Base-by-base conservation (phyloP, 176 grass and related monocot species). In the Chloris gayana region DNA sequence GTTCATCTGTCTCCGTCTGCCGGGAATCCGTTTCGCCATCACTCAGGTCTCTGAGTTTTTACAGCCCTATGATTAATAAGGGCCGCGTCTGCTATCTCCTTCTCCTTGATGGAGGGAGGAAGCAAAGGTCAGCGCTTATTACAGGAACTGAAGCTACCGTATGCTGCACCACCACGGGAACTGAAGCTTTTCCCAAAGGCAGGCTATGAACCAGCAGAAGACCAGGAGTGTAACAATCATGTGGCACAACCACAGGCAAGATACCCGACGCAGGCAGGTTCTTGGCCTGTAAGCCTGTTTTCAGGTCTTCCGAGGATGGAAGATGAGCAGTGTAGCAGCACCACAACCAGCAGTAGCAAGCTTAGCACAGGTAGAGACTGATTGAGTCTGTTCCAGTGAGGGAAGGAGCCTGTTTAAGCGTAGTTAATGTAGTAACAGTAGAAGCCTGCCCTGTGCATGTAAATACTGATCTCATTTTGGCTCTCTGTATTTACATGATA, bases 161-260 rank as follows among this genome's bases (percentile, higher is more conserved):
- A 79, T 31, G 60, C 51, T 9, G 8, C 71, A 66, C 76, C 81
- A 68, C 83, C 86, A 29, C 75, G 54, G 69, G 94, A 97, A 69
- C 94, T 97, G 29, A 90, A 91, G 78, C 90, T 97, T 73, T 97
- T 93, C 79, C 94, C 86, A 37, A 85, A 50, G 13, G 38, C 77
- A 0, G 29, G 64, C 19, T 27, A 5, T 27, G 86, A 74, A 69
- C 67, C 25, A n/a, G 81, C 80, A 37, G 24, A 79, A 67, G 60
- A 31, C 26, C 73, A 68, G 26, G 83, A 84, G 50, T 57, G 78
- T 51, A 6, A 65, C 29, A 72, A 13, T 21, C 41, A 73, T 73
- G 83, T 90, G 41, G 75, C 70, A 4, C 82, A 86, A 70, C 83
- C 93, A 7, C 83, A 85, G 54, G 86, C 76, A 6, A 91, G 91